Percentiles rank a stretch among this genome's conserved stretches.
phyloP scores from a whole-genome alignment of 1,284 basidiomycete species.

The Microbotryum saponariae region DNA sequence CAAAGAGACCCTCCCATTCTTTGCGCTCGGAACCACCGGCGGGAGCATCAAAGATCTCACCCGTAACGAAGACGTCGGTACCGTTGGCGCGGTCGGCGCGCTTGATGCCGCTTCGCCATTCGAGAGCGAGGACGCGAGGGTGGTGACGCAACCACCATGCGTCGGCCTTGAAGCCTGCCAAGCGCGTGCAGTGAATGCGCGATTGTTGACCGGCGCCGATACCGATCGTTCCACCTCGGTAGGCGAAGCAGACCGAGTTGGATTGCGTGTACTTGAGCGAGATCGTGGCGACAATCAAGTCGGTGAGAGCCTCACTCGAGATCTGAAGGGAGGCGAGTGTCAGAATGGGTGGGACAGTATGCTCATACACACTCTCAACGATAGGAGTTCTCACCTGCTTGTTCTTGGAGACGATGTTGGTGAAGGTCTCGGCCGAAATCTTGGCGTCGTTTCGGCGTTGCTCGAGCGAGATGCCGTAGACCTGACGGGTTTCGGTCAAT shows the following conservation, averaged over 20 bases:
- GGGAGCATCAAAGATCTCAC: slow-evolving; percentile 66
- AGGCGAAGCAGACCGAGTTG: slow-evolving; percentile 95
- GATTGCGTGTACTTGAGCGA: slow-evolving; percentile 99
- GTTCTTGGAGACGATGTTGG: slow-evolving; percentile 79
- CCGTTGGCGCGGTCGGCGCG: slow-evolving; percentile 97
- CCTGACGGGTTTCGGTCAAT: slow-evolving; percentile 82
- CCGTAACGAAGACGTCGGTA: slow-evolving; percentile 92
- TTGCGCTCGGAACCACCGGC: slow-evolving; percentile 63
- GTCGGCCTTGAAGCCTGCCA: slow-evolving; percentile 97
- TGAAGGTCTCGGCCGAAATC: slow-evolving; percentile 73
- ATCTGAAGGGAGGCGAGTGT: slow-evolving; percentile 48
- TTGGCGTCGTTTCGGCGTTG: slow-evolving; percentile 88
- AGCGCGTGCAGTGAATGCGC: slow-evolving; percentile 96
- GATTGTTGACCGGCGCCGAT: slow-evolving; percentile 98
- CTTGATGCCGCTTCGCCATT: slow-evolving; percentile 97
- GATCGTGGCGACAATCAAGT: slow-evolving; percentile 88
- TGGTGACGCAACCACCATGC: slow-evolving; percentile 99
- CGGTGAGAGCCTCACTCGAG: slow-evolving; percentile 63
- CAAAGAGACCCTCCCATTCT: slow-evolving; percentile 89
- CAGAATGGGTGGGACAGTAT: not conserved
- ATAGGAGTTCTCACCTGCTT: slow-evolving; percentile 56
- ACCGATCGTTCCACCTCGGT: slow-evolving; percentile 86
- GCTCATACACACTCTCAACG: too few relatives aligned
- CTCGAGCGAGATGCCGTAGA: slow-evolving; percentile 85
- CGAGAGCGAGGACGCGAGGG: slow-evolving; percentile 77